Conservation (phyloP, 805 yeast genomes). For the Candida xyloterini region DNA sequence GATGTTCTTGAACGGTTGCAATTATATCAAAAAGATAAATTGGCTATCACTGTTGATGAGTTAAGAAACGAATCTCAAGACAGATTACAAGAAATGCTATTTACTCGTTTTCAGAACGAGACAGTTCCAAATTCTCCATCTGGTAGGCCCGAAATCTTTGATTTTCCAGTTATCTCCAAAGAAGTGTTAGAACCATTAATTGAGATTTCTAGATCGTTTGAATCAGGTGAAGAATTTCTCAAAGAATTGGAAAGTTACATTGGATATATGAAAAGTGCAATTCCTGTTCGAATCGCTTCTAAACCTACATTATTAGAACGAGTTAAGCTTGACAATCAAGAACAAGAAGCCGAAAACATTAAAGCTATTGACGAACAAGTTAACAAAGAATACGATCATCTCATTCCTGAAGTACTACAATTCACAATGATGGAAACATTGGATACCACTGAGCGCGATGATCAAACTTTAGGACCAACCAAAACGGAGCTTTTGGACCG, state of each 20-base stretch:
- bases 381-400: conserved; percentile 1
- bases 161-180: conserved; percentile 10
- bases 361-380: not conserved
- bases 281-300: conserved; percentile 14
- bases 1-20: conserved; percentile 17
- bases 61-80: not conserved
- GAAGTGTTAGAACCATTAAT: conserved; percentile 15
- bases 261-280: conserved; percentile 11
- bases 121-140: conserved; percentile 9
- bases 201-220: conserved; percentile 4
- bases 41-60: not conserved
- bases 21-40: conserved; percentile 6
- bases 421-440: conserved; percentile 26
- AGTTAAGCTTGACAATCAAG: conserved; percentile 16
- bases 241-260: conserved; percentile 12
- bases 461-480: conserved; percentile 1
- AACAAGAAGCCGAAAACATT: conserved; percentile 17
- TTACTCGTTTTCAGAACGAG: conserved; percentile 7
- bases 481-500: conserved; percentile 2
- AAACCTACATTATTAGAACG: conserved; percentile 21
- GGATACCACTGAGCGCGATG: conserved; percentile 20
- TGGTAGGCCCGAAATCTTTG: conserved; percentile 8
- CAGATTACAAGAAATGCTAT: conserved; percentile 4
- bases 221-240: conserved; percentile 18
- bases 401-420: conserved; percentile 26